Evolutionary conservation across 306 rosid species (phyloP).

Genomic region (Benincasa hispida): DNA sequence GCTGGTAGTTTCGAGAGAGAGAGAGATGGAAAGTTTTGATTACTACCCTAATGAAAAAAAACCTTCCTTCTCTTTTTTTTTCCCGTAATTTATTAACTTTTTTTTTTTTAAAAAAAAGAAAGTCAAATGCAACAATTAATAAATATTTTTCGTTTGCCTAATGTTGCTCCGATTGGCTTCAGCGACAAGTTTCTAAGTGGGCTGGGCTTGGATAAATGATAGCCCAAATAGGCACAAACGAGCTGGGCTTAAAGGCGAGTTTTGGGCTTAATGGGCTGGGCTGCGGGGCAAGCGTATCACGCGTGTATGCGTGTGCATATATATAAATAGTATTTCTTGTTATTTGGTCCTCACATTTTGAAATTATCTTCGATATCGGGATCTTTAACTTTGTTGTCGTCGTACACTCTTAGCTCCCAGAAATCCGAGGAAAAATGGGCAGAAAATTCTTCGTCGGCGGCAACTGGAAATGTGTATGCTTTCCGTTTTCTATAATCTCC

Average conservation of each 20-base stretch:
- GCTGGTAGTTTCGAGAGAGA: background rate
- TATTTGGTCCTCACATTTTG: background rate
- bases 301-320: no score
- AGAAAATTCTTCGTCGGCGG: constrained; percentile 86
- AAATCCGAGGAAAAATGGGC: constrained; percentile 19
- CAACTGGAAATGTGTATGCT: constrained; percentile 88
- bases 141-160: no score
- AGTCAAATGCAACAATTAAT: no score
- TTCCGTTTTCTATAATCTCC: background rate
- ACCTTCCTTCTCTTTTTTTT: no score
- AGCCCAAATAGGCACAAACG: no score
- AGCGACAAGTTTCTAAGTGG: background rate
- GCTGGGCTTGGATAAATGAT: background rate
- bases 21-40: background rate
- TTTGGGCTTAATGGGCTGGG: background rate
- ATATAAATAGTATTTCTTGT: background rate
- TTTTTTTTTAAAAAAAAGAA: no score
- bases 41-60: background rate
- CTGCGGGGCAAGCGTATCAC: background rate
- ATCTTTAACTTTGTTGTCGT: background rate
- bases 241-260: background rate
- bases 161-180: no score
- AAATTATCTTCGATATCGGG: background rate
- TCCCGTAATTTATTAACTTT: background rate
- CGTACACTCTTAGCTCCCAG: background rate